phyloP scores from a whole-genome alignment of 2,329 filamentous ascomycete species.

The Fusarium ramigenum region DNA sequence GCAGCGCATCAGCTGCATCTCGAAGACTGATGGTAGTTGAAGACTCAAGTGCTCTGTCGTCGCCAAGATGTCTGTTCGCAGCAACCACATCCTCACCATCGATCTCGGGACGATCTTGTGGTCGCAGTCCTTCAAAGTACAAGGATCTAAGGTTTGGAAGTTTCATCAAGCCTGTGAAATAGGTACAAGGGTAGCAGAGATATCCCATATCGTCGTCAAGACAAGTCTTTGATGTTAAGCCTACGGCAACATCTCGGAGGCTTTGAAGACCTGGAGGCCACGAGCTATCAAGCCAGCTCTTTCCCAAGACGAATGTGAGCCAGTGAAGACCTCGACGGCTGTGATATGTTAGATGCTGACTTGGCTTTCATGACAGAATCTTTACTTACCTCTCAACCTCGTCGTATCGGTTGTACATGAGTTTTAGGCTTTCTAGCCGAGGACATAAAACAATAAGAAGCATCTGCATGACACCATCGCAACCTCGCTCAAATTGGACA shows the following conservation, averaged over 20 bases:
- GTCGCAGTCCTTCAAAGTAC: accelerated
- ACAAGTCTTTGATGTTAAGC: not conserved
- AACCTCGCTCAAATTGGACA: not conserved
- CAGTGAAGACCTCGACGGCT: not conserved
- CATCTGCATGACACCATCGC: not conserved
- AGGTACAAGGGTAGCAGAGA: not conserved
- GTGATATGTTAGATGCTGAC: not conserved
- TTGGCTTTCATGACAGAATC: accelerated
- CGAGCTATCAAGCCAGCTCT: not conserved
- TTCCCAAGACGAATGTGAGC: not conserved
- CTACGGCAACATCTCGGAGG: not conserved
- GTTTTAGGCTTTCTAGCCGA: not conserved
- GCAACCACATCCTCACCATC: accelerated
- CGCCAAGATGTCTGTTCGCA: not conserved
- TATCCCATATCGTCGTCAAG: not conserved
- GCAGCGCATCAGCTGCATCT: accelerated
- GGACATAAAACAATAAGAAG: not conserved
- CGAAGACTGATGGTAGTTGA: not conserved
- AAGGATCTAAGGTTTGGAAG: not conserved
- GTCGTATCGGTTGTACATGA: not conserved
- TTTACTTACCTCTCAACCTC: not conserved
- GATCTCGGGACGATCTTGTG: not conserved
- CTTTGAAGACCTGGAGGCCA: not conserved
- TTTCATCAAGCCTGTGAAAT: not conserved
- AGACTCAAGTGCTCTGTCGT: not conserved